Conservation (phyloP, 2,329 filamentous ascomycete species). For the Cadophora gregata region DNA sequence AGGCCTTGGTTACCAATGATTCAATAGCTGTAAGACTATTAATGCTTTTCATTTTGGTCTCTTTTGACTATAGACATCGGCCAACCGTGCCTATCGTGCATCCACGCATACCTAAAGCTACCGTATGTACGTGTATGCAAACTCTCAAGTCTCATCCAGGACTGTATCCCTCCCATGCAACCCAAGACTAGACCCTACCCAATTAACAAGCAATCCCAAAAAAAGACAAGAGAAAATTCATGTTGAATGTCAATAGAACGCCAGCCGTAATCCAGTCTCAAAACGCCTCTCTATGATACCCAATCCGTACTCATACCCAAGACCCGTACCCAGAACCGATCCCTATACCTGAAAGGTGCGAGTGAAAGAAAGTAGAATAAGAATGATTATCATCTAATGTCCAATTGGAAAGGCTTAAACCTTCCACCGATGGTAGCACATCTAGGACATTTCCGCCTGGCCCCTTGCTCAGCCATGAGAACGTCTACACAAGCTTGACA, state of each 20-base stretch:
- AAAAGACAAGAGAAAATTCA: background rate
- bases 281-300: conserved; percentile 9
- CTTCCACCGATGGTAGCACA: conserved; percentile 80
- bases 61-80: conserved; percentile 5
- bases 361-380: background rate
- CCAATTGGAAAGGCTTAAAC: conserved; percentile 86
- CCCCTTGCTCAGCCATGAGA: conserved; percentile 76
- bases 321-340: background rate
- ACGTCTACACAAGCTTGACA: conserved; percentile 88
- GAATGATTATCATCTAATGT: conserved; percentile 64
- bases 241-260: conserved; percentile 5
- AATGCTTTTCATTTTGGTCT: conserved; percentile 6
- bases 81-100: conserved; percentile 16
- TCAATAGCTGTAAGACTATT: background rate
- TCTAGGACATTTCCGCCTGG: conserved; percentile 76
- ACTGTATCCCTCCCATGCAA: conserved; percentile 1
- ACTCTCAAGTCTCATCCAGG: conserved; percentile 4
- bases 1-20: background rate
- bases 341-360: background rate
- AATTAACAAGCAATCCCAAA: background rate
- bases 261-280: background rate
- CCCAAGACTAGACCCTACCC: conserved; percentile 2
- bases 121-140: conserved; percentile 9
- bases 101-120: conserved; percentile 7
- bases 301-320: background rate